Evolutionary conservation across 495 filamentous ascomycete genomes (phyloP), one percentile per base, ranked within the genome.

Genomic region (Immersiella caudata): DNA sequence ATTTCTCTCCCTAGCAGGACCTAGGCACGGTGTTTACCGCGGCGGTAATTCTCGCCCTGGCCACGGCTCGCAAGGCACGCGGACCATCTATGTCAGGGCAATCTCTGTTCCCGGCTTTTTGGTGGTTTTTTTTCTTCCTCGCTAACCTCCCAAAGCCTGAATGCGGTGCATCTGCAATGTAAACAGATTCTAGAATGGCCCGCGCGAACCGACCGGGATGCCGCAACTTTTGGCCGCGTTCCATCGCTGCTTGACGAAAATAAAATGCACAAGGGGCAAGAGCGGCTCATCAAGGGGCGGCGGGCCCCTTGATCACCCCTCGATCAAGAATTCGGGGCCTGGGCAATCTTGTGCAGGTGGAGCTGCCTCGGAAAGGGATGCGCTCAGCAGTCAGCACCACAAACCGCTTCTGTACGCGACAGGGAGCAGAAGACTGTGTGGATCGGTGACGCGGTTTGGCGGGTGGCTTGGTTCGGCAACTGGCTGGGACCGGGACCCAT

Each of bases 341-440:
- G 57, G 57, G 29, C 26, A 60, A 36, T 36, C 57, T 60, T 60
- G 18, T 60, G n/a, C 57, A 60, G n/a, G 26, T 35, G 57, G 25
- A 36, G 5, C 57, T 60, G 57, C 57, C 57, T 60, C 25, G 57
- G 57, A 36, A 40, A 60, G 57, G 57, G 57, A 35, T 33, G 57
- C 25, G 29, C 12, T 25, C 21, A 26, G 24, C 22, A 59, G n/a
- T n/a, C n/a, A n/a, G n/a, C 56, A 6, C 6, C 8, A 8, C 6
- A 24, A 24, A 25, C 56, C 22, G 21, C 57, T 36, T 60, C 26
- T 60, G 57, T n/a, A 40, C 57, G 20, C 25, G 57, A 60, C 57
- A 60, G 57, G 57, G 57, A 60, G 6, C 25, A 12, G 57, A 18
- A 46, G 40, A 4, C 29, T 27, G 56, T 18, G 56, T 59, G 56